Percentiles rank a stretch among this genome's conserved stretches.
These are phyloP conservation scores for Anthoceros angustus DNA, from an alignment of 225 moss, liverwort and hornwort species.

Conservation along the genomic window DNA sequence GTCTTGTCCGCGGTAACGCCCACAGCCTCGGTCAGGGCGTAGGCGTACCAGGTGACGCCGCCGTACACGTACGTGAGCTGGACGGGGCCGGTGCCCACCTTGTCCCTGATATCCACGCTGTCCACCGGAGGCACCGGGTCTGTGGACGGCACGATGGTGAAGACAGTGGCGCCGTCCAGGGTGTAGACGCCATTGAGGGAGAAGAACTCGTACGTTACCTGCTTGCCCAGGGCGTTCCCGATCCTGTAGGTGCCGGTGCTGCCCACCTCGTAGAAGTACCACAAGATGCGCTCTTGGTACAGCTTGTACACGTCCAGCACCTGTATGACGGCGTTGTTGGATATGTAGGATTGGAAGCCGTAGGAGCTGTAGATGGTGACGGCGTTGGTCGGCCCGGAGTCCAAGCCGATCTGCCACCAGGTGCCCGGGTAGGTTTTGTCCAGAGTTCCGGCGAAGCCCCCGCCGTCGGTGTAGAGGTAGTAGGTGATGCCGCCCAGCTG, in stretches of 20 bases:
- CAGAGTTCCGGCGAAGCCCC: background rate
- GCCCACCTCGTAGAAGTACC: background rate
- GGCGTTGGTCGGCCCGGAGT: background rate
- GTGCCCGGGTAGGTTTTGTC: conserved; percentile 1
- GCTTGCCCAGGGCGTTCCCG: conserved; percentile 1
- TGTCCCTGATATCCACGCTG: background rate
- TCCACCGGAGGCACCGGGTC: background rate
- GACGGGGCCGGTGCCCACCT: background rate
- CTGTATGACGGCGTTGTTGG: background rate
- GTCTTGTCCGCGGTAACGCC: too few species aligned
- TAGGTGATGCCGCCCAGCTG: background rate
- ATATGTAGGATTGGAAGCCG: background rate
- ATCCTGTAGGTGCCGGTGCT: background rate
- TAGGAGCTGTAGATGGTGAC: conserved; percentile 5
- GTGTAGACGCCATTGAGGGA: conserved; percentile 2
- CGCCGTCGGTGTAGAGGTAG: conserved; percentile 6
- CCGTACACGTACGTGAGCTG: background rate
- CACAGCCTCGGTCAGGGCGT: too few species aligned
- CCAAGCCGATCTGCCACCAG: conserved; percentile 1
- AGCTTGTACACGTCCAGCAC: background rate
- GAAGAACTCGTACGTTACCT: background rate
- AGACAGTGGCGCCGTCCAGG: background rate
- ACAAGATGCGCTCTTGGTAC: background rate
- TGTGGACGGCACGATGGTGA: background rate
- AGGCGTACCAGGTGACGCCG: too few species aligned